Conservation (phyloP, 768 basidiomycete genomes). For the Pluteus cervinus region DNA sequence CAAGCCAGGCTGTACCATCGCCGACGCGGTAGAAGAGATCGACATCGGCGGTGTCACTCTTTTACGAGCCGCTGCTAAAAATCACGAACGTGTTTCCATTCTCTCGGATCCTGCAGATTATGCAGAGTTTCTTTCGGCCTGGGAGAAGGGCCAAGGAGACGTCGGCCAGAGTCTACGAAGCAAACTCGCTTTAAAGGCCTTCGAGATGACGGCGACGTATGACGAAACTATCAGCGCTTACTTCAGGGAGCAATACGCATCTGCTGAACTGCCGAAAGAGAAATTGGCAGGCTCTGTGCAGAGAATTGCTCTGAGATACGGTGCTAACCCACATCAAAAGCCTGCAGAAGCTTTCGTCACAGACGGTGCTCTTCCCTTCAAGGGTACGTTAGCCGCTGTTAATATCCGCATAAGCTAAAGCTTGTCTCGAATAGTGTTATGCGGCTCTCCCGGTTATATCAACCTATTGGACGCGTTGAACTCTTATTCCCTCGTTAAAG, state of each 20-base stretch:
- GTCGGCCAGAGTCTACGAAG: slow-evolving; percentile 67
- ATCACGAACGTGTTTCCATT: slow-evolving; percentile 88
- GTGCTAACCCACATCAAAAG: slow-evolving; percentile 98
- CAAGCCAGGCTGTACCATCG: slow-evolving; percentile 81
- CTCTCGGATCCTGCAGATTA: slow-evolving; percentile 91
- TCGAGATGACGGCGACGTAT: slow-evolving; percentile 93
- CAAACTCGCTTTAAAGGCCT: slow-evolving; percentile 91
- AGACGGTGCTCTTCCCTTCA: slow-evolving; percentile 88
- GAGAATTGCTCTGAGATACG: slow-evolving; percentile 84
- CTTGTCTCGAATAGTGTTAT: slow-evolving; percentile 81
- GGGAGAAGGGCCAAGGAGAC: slow-evolving; percentile 67
- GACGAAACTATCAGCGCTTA: slow-evolving; percentile 95
- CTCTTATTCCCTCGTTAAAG: slow-evolving; percentile 93
- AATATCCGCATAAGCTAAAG: too few relatives aligned
- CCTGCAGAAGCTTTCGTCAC: slow-evolving; percentile 95
- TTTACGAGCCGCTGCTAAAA: slow-evolving; percentile 96
- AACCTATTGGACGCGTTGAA: slow-evolving; percentile 97
- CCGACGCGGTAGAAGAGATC: slow-evolving; percentile 94
- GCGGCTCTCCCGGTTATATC: slow-evolving; percentile 96
- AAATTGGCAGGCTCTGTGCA: slow-evolving; percentile 68
- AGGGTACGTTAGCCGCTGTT: slow-evolving; percentile 68
- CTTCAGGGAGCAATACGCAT: slow-evolving; percentile 94
- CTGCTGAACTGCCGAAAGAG: slow-evolving; percentile 61
- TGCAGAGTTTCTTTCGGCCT: slow-evolving; percentile 69
- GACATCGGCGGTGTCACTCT: slow-evolving; percentile 99